Evolutionary conservation across 805 yeast genomes (phyloP), one percentile per base, ranked within the genome.

Genomic region (Saturnispora dispora): DNA sequence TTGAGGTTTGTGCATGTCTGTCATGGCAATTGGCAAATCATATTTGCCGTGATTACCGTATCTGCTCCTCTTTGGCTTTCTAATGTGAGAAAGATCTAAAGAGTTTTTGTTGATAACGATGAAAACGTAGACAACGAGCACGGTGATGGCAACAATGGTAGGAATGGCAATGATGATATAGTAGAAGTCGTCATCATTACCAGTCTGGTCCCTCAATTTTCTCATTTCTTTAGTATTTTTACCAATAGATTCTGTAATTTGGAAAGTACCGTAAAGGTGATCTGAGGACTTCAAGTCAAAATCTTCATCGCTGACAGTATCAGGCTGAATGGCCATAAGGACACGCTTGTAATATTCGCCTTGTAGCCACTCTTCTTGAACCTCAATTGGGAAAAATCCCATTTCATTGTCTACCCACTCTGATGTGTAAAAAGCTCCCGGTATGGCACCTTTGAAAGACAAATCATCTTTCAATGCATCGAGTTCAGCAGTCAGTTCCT

Each of bases 291-390:
- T 55, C 13, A 78, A 69, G 54, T 79, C 73, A 61, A 84, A 84
- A 2, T 83, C 90, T 3, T 82, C 87, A 63, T 83, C 88, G 3
- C 71, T 60, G 18, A 82, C 72, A 44, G 71, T 71, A 50, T 80
- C 83, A 1, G 95, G 91, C 66, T 89, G 96, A 46, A 88, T 74
- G 3, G 90, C 73, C 41, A 88, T 67, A 47, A 82, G 71, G 11
- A 85, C 81, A 54, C 76, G 75, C 59, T 77, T 78, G 53, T 71
- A 69, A 57, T 72, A 77, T 57, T 69, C 65, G 4, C 76, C 82
- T 37, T 71, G 71, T 32, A 88, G 68, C 90, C 95, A 88, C 11
- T 74, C 79, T 51, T 77, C 79, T 36, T 75, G 64, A 40, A 87
- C 68, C 37, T 78, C 78, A 41, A 88, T 63, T 3, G 91, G 82